Evolutionary conservation across 768 basidiomycete species (phyloP).

Genomic region (Boletus vinaceobasis): DNA sequence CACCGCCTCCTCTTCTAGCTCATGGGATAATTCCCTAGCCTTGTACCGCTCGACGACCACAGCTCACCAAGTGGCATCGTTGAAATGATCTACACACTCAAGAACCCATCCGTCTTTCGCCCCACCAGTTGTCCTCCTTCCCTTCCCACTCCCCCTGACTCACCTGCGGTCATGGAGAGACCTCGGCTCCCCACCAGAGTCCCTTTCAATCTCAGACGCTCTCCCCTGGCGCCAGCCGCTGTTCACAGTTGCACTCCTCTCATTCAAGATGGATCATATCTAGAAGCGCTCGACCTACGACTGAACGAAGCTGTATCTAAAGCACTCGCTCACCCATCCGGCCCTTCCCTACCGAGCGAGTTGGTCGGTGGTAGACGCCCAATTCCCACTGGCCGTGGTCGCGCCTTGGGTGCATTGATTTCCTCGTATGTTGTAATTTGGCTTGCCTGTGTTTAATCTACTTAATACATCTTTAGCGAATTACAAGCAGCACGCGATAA

Average conservation of each 20-base stretch:
- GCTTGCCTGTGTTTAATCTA: conserved; percentile 10
- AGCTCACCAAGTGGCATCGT: background rate
- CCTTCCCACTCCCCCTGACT: conserved; percentile 43
- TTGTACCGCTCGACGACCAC: conserved; percentile 26
- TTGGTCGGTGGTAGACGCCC: conserved; percentile 63
- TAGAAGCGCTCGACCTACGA: conserved; percentile 72
- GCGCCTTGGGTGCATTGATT: conserved; percentile 62
- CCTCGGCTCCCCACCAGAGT: conserved; percentile 54
- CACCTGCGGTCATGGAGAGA: conserved; percentile 40
- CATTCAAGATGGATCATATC: conserved; percentile 75
- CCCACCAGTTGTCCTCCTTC: conserved; percentile 62
- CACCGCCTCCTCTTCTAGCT: conserved; percentile 9
- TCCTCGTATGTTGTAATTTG: conserved; percentile 51
- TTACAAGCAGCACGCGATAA: conserved; percentile 62
- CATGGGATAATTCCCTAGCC: conserved; percentile 42
- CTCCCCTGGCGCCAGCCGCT: conserved; percentile 38
- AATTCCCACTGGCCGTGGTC: conserved; percentile 72
- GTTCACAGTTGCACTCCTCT: conserved; percentile 41
- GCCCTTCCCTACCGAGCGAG: conserved; percentile 50
- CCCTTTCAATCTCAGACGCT: conserved; percentile 57
- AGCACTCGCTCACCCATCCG: conserved; percentile 63
- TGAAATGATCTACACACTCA: conserved; percentile 61
- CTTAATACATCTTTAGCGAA: conserved; percentile 46
- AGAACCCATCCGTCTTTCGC: conserved; percentile 63
- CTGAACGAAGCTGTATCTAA: conserved; percentile 80